Conservation (phyloP, 2,329 filamentous ascomycete genomes). For the Alternaria ethzedia region DNA sequence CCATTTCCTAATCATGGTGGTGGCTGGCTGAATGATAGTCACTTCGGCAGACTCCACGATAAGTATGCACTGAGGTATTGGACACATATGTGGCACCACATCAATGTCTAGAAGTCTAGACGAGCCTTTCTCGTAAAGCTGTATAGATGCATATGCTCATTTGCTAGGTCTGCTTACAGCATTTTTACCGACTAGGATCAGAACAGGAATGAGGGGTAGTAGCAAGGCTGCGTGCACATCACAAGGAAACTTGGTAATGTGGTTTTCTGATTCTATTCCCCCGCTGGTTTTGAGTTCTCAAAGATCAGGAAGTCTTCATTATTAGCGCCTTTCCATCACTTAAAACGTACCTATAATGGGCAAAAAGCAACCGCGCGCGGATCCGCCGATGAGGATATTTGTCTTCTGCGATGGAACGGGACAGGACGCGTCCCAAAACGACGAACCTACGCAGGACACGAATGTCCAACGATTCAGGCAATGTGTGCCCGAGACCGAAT, state of each 20-base stretch:
- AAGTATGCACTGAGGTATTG: not conserved
- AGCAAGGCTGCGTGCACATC: not conserved
- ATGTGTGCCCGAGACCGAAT: not conserved
- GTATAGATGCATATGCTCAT: not conserved
- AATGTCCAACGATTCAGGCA: not conserved
- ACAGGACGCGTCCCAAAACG: not conserved
- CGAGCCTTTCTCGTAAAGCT: not conserved
- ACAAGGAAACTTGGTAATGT: not conserved
- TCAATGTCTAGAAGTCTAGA: not conserved
- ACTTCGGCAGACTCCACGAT: not conserved
- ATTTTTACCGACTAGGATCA: not conserved
- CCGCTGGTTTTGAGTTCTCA: too few species aligned
- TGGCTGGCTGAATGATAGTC: not conserved
- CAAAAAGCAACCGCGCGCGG: accelerated
- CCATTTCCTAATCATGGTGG: not conserved
- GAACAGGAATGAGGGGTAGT: not conserved
- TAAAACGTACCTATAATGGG: too few species aligned
- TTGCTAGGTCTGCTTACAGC: not conserved
- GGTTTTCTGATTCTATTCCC: not conserved
- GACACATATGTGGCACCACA: not conserved
- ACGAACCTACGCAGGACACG: not conserved
- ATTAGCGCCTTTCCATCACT: too few species aligned
- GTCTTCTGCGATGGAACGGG: not conserved
- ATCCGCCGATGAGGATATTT: not conserved
- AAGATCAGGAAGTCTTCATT: too few species aligned